A percentile compares a stretch with the other conserved stretches of the same genome.
Evolutionary conservation across 106 monocot genomes (phyloP).

Genomic region (Ottelia alismoides): DNA sequence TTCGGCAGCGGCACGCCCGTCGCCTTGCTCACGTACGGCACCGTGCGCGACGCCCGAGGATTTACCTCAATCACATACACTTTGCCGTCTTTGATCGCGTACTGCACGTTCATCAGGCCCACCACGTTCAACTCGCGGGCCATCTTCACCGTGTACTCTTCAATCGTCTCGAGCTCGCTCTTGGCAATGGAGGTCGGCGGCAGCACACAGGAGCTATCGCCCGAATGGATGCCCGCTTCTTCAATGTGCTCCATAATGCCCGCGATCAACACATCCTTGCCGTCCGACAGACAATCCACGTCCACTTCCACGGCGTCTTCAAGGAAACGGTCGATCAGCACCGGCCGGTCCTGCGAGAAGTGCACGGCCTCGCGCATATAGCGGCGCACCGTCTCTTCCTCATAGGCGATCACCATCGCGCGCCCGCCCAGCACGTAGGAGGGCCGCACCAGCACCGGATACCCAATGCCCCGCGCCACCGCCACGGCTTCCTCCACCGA

Average conservation of each 20-base stretch:
- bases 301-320: conserved; percentile 61
- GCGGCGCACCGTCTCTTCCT: conserved; percentile 36
- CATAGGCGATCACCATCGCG: conserved; percentile 72
- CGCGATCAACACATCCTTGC: conserved; percentile 57
- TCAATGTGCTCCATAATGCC: conserved; percentile 90
- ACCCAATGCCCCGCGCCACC: conserved; percentile 29
- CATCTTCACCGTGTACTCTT: conserved; percentile 42
- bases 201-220: conserved; percentile 62
- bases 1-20: conserved; percentile 67
- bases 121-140: conserved; percentile 46
- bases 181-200: conserved; percentile 55
- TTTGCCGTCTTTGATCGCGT: too few species aligned
- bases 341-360: conserved; percentile 64
- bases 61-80: conserved; percentile 77
- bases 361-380: conserved; percentile 64
- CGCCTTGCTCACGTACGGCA: conserved; percentile 72
- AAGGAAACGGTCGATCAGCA: conserved; percentile 10
- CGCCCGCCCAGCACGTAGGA: conserved; percentile 50
- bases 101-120: conserved; percentile 83
- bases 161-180: conserved; percentile 28
- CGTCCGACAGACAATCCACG: conserved; percentile 62
- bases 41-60: conserved; percentile 74
- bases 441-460: conserved; percentile 1
- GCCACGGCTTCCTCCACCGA: too few species aligned
- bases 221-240: conserved; percentile 76